phyloP scores from a whole-genome alignment of 2,329 filamentous ascomycete species.

The Helicocarpus griseus region DNA sequence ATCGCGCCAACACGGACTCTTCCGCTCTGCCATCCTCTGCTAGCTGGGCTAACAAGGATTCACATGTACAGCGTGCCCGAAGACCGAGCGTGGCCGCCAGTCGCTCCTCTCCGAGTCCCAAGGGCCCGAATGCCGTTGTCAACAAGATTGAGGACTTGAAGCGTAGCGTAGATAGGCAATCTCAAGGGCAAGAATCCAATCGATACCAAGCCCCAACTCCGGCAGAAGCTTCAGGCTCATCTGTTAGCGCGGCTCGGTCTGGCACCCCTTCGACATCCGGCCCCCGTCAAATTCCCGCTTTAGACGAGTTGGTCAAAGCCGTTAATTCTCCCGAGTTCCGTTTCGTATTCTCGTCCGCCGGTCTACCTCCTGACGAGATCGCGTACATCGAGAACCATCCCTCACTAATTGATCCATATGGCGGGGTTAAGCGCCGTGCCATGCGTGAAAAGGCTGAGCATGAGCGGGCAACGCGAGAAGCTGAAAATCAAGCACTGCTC shows the following conservation, averaged over 20 bases:
- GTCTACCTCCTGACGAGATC: constrained; percentile 38
- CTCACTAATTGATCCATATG: constrained; percentile 71
- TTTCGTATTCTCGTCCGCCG: constrained; percentile 44
- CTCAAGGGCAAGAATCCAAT: constrained; percentile 16
- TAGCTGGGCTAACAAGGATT: constrained; percentile 73
- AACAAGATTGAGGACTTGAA: constrained; percentile 27
- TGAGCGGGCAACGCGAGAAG: constrained; percentile 44
- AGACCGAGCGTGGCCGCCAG: constrained; percentile 67
- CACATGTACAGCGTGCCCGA: constrained; percentile 58
- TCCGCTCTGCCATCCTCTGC: constrained; percentile 89
- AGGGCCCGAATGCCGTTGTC: constrained; percentile 40
- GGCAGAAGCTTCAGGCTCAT: constrained; percentile 11
- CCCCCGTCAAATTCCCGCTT: constrained; percentile 20
- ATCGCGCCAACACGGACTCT: constrained; percentile 56
- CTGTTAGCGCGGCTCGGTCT: constrained; percentile 11
- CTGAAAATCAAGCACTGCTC: constrained; percentile 44
- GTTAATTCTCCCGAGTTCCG: constrained; percentile 42
- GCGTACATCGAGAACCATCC: constrained; percentile 52
- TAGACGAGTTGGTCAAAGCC: constrained; percentile 37
- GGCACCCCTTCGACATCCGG: constrained; percentile 14
- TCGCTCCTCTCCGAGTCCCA: constrained; percentile 71
- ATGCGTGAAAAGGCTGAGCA: constrained; percentile 65
- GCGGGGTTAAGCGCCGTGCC: constrained; percentile 69
- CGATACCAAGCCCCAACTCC: constrained; percentile 19
- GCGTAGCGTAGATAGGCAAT: constrained; percentile 21